These are phyloP conservation scores for Globisporangium echinulatum DNA, from an alignment of 352 stramenopile genomes.

Conservation along the genomic window DNA sequence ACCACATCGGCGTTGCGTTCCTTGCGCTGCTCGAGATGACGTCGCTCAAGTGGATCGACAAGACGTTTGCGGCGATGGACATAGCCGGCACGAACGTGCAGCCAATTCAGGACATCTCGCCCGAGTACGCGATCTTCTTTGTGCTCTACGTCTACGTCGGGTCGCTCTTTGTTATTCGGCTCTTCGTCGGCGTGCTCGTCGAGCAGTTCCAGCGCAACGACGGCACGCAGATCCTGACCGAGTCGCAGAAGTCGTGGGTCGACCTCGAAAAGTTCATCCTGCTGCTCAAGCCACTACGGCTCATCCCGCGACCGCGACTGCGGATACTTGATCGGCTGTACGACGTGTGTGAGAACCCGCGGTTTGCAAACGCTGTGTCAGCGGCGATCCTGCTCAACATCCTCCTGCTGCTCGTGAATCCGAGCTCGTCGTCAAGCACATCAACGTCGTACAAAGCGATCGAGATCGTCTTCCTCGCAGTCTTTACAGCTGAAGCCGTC, in stretches of 20 bases:
- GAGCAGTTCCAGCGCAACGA: conserved; percentile 84
- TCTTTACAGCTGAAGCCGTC: conserved; percentile 50
- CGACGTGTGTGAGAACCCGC: conserved; percentile 52
- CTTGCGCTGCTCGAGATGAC: conserved; percentile 74
- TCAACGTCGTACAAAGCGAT: conserved; percentile 44
- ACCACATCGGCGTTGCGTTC: conserved; percentile 61
- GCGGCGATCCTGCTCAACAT: conserved; percentile 71
- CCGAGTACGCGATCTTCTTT: conserved; percentile 57
- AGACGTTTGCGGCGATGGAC: conserved; percentile 70
- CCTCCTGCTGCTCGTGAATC: conserved; percentile 56
- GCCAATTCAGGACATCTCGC: conserved; percentile 38
- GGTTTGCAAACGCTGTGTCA: conserved; percentile 44
- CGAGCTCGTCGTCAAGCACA: conserved; percentile 17
- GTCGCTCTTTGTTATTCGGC: conserved; percentile 68
- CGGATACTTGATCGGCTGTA: conserved; percentile 33
- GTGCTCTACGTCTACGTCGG: conserved; percentile 72
- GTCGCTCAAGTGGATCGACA: conserved; percentile 78
- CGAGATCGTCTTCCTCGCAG: conserved; percentile 59
- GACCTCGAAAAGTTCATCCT: conserved; percentile 78
- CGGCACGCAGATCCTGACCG: conserved; percentile 71
- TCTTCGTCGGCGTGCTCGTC: conserved; percentile 76
- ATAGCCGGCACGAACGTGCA: conserved; percentile 42
- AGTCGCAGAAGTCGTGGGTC: conserved; percentile 75
- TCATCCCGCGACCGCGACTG: conserved; percentile 34
- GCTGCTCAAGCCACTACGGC: conserved; percentile 51